phyloP scores from a whole-genome alignment of 352 stramenopile species.

The Globisporangium orthogonon region DNA sequence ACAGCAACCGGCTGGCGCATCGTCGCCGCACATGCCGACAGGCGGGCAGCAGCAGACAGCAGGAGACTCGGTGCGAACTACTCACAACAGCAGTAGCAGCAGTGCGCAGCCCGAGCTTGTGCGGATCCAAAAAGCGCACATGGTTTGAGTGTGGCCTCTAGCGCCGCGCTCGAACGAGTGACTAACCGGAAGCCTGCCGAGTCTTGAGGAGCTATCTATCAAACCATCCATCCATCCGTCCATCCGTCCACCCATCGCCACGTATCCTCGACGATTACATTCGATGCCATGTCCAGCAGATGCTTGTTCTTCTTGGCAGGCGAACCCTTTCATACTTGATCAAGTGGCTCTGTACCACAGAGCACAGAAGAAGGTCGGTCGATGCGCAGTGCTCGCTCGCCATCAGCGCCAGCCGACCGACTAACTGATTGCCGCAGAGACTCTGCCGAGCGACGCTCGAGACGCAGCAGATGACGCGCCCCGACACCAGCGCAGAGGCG shows the following conservation, averaged over 20 bases:
- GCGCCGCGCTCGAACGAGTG: background rate
- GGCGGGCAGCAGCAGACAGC: constrained; percentile 11
- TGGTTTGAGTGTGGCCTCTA: constrained; percentile 19
- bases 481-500: background rate
- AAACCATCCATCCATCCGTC: background rate
- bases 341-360: background rate
- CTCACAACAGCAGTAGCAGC: constrained; percentile 7
- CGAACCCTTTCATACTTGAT: background rate
- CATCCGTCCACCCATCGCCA: background rate
- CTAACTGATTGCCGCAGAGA: background rate
- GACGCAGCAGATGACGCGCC: background rate
- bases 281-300: too few species aligned
- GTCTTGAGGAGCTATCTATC: background rate
- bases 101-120: constrained; percentile 16
- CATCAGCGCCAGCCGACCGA: background rate
- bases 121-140: constrained; percentile 32
- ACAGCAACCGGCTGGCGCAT: constrained; percentile 3
- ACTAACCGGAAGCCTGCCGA: too few species aligned
- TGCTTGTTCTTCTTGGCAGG: background rate
- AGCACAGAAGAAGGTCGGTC: too few species aligned
- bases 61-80: background rate
- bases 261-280: background rate
- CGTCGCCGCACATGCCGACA: constrained; percentile 7
- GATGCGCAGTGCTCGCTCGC: background rate
- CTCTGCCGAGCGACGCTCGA: background rate